Evolutionary conservation across 2,329 filamentous ascomycete genomes (phyloP), one percentile per base, ranked within the genome.

Genomic region (Ascocoryne sarcoides): DNA sequence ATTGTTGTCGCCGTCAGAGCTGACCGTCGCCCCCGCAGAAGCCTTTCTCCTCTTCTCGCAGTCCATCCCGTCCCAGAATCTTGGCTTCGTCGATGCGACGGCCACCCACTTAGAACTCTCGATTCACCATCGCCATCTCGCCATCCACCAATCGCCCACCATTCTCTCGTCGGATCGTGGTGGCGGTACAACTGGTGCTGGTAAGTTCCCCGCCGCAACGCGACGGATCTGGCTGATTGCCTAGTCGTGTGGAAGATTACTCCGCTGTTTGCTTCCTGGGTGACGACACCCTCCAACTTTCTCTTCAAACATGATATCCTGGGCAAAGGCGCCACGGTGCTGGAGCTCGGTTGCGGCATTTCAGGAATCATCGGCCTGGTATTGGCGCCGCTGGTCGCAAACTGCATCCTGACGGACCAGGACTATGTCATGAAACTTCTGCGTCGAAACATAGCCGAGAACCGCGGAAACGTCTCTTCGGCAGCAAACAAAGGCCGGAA

Each of bases 221-320:
- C 23, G 7, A 7, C 7, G 7, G 23, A 7, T 26, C 23, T 7
- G 7, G 23, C 23, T 12, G 23, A 3, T 43, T 36, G 43, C 40
- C 29, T 43, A 83, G 88, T 95, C 14, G 69, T 96, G 7, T 98
- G 92, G 92, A 88, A 84, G 62, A 82, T 95, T 51, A 90, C 87
- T 0, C 87, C 89, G 7, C 68, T 79, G 32, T 79, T 96, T 56
- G 85, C 89, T 16, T 68, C 76, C 49, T 96, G 87, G 87, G 71
- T 96, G 33, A 69, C 78, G 23, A 70, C 71, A 3, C 61, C 71
- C 2, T 57, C 62, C 20, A 88, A 87, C 59, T 60, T 76, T 1
- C 69, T 95, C 35, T 78, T 80, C 63, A 60, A 63, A 28, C 53
- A 63, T 41, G 64, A 63, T 33, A 54, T 81, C 37, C 67, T 90